phyloP scores from a whole-genome alignment of 2,329 filamentous ascomycete species.

The Fusarium devonianum region DNA sequence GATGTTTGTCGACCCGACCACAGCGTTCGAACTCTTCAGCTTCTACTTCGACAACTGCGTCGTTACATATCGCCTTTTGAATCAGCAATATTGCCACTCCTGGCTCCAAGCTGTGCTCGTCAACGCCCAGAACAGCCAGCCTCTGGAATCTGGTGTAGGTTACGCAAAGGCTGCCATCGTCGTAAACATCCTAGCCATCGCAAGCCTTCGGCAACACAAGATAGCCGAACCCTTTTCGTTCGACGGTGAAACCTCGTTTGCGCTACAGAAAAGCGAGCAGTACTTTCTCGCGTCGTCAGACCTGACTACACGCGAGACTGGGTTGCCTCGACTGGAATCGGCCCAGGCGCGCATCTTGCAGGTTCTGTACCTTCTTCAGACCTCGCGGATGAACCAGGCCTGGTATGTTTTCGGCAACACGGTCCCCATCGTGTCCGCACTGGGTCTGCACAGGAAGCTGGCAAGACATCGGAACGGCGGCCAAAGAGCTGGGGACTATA shows the following conservation, averaged over 20 bases:
- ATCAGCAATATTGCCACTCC: conserved; percentile 57
- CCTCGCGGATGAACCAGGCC: conserved; percentile 36
- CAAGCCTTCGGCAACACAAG: conserved; percentile 54
- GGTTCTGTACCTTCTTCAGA: conserved; percentile 35
- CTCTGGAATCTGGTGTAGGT: conserved; percentile 50
- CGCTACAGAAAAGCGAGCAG: conserved; percentile 34
- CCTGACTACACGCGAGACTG: conserved; percentile 37
- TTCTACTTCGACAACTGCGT: conserved; percentile 67
- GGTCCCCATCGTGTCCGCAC: conserved; percentile 30
- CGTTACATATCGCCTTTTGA: conserved; percentile 65
- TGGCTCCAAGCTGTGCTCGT: conserved; percentile 54
- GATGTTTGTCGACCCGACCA: conserved; percentile 27
- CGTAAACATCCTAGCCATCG: conserved; percentile 57
- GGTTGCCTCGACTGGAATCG: conserved; percentile 37
- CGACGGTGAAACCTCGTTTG: neutral
- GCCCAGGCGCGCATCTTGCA: conserved; percentile 33
- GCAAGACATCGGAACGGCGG: conserved; percentile 5
- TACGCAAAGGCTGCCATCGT: conserved; percentile 56
- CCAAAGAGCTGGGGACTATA: conserved; percentile 45
- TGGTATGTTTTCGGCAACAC: conserved; percentile 38
- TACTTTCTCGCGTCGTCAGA: conserved; percentile 35
- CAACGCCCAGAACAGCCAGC: conserved; percentile 47
- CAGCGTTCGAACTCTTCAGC: conserved; percentile 34
- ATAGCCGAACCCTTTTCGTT: conserved; percentile 19
- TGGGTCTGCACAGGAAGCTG: conserved; percentile 31